Base-by-base conservation (phyloP, 768 basidiomycete genomes). In the Agaricus sinodeliciosus region DNA sequence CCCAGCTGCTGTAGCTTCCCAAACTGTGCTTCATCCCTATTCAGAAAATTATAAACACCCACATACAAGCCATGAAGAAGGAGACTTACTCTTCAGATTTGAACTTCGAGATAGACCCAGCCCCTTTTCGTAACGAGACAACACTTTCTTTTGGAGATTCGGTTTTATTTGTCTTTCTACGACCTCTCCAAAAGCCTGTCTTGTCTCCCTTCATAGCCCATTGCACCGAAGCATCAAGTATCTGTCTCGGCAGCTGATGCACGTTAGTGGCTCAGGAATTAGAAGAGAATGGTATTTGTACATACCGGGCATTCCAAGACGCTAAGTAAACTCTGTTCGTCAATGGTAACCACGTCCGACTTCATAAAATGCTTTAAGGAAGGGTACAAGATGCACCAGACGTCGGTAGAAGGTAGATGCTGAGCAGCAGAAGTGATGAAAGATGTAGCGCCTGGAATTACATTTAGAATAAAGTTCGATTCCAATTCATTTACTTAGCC, bases 371-470 rank as follows among this genome's bases (percentile, higher is more conserved):
- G 87, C 43, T 90, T 79, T 39, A 98, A 68, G 0, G 88, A 90
- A 0, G 96, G 95, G 59, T 98, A 98, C 8, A 99, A 67, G 39
- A 98, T 95, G 62, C 94, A 97, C 95, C 96, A 98, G 18, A 92
- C 84, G 63, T 99, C 96, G 49, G 91, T 93, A 2, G 75, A 67
- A 0, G 87, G 88, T 5, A 99, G 77, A 57, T 89, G 85, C 40
- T 84, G 82, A 2, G 88, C 85, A 8, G 91, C 87, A 3, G 91
- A 84, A 2, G 90, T 85, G 41, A 98, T 85, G 64, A 99, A 94
- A 0, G 90, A 84, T 11, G 83, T 84, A 15, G 94, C 83, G 19
- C 89, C 94, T 95, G 48, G 1, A 26, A 3, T 7, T 11, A 16
- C n/a, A 34, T 43, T 48, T 25, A 48, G 13, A 39, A 52, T 57